Base-by-base conservation (phyloP, 768 basidiomycete genomes). In the Lactifluus subvellereus region DNA sequence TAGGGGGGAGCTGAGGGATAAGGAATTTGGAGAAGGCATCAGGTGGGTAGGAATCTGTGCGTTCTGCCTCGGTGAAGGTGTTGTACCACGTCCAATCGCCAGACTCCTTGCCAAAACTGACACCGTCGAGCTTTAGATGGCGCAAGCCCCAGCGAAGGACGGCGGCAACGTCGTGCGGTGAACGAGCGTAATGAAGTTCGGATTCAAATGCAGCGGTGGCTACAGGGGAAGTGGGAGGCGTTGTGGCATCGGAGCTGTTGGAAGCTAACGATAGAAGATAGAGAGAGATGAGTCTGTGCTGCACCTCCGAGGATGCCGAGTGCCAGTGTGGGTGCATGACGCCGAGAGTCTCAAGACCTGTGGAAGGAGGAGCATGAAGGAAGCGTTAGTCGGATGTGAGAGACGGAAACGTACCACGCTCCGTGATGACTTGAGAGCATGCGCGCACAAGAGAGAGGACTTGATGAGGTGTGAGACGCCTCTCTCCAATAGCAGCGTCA, bases 241-340 rank as follows among this genome's bases (percentile, higher is more conserved):
- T 80, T 16, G 81, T 78, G 70, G 79, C 76, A 63, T 74, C 75
- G 37, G 77, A 75, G 67, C 66, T 77, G 61, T 78, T 78, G 50
- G 79, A 70, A 66, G 78, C 76, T 72, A 87, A 77, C 1, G 88
- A 88, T 66, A 80, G 81, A 64, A 92, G 77, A 76, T 86, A 91
- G 61, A 84, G 80, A 18, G 87, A 87, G 60, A 91, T 83, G 37
- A 92, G 83, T 65, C 73, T 78, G 67, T 76, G 84, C 72, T 92
- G 90, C n/a, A 80, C 74, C 10, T 83, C 81, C 8, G 83, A 82
- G 6, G 87, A 89, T 9, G 89, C 79, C 45, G 89, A 86, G 71
- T 87, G 79, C 89, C 88, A 92, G 71, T 91, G 87, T 6, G 91
- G 88, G 68, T 88, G 87, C 88, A 92, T 92, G 51, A 92, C 79